These are phyloP conservation scores for Pterocarpus macrocarpus DNA, from an alignment of 306 rosid species.

Conservation along the genomic window DNA sequence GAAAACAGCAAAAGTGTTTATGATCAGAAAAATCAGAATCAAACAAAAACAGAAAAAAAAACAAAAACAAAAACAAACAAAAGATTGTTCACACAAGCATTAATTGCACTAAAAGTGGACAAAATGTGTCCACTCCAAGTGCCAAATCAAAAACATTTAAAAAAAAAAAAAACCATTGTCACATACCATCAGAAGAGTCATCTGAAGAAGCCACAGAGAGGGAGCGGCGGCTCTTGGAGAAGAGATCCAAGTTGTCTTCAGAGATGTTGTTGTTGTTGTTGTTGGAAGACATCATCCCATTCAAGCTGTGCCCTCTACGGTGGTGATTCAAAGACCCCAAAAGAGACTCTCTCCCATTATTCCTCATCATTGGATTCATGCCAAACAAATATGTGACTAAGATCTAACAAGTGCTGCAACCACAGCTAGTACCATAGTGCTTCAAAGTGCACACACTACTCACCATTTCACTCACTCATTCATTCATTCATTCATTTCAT, in stretches of 20 bases:
- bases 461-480: not conserved
- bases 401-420: slow-evolving; percentile 12
- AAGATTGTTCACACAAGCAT: not conserved
- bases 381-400: slow-evolving; percentile 10
- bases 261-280: slow-evolving; percentile 11
- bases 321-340: slow-evolving; percentile 58
- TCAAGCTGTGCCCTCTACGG: slow-evolving; percentile 71
- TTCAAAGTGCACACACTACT: not conserved
- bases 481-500: not conserved
- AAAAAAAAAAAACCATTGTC: not conserved
- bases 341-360: slow-evolving; percentile 65
- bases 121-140: not conserved
- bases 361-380: slow-evolving; percentile 41
- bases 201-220: slow-evolving; percentile 82
- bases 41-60: not conserved
- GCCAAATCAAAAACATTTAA: not conserved
- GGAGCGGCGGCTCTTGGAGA: slow-evolving; percentile 79
- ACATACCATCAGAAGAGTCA: slow-evolving; percentile 88
- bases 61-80: slow-evolving; percentile 2
- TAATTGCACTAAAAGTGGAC: not conserved
- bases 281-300: slow-evolving; percentile 41
- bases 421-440: not conserved
- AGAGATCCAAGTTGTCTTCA: slow-evolving; percentile 89
- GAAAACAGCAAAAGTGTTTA: not conserved
- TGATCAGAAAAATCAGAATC: not conserved